These are phyloP conservation scores for Gautieria morchelliformis DNA, from an alignment of 768 basidiomycete species.

Conservation along the genomic window DNA sequence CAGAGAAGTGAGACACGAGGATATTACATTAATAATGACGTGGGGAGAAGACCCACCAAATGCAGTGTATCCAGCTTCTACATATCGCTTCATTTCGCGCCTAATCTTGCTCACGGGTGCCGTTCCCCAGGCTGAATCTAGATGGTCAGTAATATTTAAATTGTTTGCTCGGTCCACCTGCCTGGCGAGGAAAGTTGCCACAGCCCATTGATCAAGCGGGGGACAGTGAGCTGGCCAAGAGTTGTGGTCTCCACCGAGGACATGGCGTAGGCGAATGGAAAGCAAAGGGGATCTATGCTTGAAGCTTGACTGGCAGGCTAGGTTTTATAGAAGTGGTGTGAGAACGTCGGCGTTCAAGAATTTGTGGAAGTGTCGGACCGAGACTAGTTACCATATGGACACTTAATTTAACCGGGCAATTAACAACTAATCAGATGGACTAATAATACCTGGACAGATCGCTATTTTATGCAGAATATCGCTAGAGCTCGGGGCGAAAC, in stretches of 20 bases:
- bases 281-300: not conserved
- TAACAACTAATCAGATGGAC: not conserved
- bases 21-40: conserved; percentile 30
- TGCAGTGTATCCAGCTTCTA: conserved; percentile 51
- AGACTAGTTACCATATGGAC: not conserved
- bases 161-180: not conserved
- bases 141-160: not conserved
- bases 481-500: not conserved
- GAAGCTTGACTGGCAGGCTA: conserved; percentile 14
- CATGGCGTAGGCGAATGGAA: not conserved
- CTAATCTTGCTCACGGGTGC: conserved; percentile 57
- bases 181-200: conserved; percentile 61
- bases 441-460: not conserved
- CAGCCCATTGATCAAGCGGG: conserved; percentile 67
- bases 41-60: conserved; percentile 25
- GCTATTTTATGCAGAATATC: not conserved
- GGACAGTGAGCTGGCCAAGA: conserved; percentile 47
- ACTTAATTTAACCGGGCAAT: not conserved
- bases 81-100: conserved; percentile 55
- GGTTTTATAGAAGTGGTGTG: conserved; percentile 7
- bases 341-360: conserved; percentile 3
- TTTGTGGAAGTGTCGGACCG: conserved; percentile 17
- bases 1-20: not conserved
- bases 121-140: conserved; percentile 74
- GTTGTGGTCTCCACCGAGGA: conserved; percentile 34